phyloP scores from a whole-genome alignment of 2,329 filamentous ascomycete genomes.

The Monilinia vaccinii-corymbosi region DNA sequence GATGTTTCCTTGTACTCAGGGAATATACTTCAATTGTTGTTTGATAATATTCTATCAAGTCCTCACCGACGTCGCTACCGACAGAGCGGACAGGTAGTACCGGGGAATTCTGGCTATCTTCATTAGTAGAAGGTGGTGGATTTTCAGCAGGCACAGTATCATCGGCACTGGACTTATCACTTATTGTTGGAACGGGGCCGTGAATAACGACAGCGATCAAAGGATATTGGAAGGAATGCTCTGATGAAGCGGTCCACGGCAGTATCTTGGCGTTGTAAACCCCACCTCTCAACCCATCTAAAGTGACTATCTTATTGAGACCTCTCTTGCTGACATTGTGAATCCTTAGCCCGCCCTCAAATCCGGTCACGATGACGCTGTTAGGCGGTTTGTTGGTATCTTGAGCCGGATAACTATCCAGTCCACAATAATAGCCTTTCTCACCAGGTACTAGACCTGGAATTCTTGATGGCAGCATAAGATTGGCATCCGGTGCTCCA shows the following conservation, averaged over 20 bases:
- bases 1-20: constrained; percentile 59
- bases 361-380: constrained; percentile 67
- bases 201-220: constrained; percentile 74
- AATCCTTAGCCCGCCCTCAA: constrained; percentile 71
- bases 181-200: constrained; percentile 50
- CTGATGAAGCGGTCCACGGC: constrained; percentile 51
- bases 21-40: constrained; percentile 88
- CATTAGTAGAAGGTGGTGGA: constrained; percentile 13
- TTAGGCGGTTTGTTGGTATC: constrained; percentile 33
- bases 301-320: constrained; percentile 56
- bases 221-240: constrained; percentile 52
- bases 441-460: constrained; percentile 54
- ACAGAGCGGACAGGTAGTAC: constrained; percentile 31
- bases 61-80: constrained; percentile 24
- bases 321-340: constrained; percentile 65
- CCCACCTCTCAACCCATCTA: constrained; percentile 70
- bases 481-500: constrained; percentile 62
- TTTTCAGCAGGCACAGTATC: constrained; percentile 17
- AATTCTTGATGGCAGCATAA: constrained; percentile 40
- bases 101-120: constrained; percentile 28
- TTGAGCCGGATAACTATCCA: constrained; percentile 56
- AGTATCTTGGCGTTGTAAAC: constrained; percentile 78
- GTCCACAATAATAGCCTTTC: constrained; percentile 69
- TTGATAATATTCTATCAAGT: constrained; percentile 56
- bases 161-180: constrained; percentile 19